Conservation (phyloP, 2,329 filamentous ascomycete genomes). For the Ilyonectria robusta region DNA sequence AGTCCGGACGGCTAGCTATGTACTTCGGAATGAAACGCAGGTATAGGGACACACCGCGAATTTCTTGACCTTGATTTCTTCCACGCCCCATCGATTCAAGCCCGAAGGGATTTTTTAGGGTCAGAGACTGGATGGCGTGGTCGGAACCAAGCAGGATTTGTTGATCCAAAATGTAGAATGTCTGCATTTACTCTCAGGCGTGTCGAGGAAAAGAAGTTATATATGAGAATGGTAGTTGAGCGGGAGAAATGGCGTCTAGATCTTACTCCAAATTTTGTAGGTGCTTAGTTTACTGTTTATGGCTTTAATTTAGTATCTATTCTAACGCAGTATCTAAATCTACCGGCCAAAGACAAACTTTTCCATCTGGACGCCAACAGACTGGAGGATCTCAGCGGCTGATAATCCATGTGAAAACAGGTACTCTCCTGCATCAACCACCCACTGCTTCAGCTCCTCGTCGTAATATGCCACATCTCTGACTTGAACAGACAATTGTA, state of each 20-base stretch:
- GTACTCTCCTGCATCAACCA: constrained; percentile 47
- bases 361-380: not conserved
- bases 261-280: no score
- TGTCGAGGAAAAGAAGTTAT: no score
- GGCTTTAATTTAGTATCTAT: not conserved
- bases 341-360: constrained; percentile 21
- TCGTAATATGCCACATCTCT: constrained; percentile 51
- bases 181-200: no score
- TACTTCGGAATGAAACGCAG: not conserved
- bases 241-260: no score
- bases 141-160: no score
- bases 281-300: no score
- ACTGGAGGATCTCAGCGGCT: constrained; percentile 36
- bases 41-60: not conserved
- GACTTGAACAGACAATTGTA: constrained; percentile 32
- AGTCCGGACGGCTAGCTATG: not conserved
- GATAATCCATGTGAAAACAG: constrained; percentile 46
- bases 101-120: no score
- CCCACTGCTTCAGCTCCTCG: constrained; percentile 43
- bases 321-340: not conserved
- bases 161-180: no score
- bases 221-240: no score
- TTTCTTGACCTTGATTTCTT: not conserved
- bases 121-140: no score
- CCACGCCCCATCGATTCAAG: not conserved